Percentiles rank a stretch among this genome's conserved stretches.
Conservation (phyloP, 768 basidiomycete genomes). For the Boletus barrowsii region DNA sequence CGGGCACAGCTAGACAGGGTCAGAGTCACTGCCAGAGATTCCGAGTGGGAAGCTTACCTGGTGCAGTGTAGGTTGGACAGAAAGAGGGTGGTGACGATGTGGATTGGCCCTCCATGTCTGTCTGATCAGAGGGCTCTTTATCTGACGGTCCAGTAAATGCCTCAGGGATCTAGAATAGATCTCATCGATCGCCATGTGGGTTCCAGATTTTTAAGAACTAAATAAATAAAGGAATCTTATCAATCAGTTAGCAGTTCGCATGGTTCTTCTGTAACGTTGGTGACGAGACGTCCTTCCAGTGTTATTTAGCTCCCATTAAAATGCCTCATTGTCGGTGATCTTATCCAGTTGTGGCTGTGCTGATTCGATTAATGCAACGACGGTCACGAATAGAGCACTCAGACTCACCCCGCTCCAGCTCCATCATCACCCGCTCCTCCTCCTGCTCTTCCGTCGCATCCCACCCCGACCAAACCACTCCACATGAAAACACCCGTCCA, state of each 20-base stretch:
- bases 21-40: too few relatives aligned
- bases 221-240: too few relatives aligned
- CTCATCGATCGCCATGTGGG: too few relatives aligned
- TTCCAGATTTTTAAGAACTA: too few relatives aligned
- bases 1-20: conserved; percentile 33
- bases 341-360: conserved; percentile 18
- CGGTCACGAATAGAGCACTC: background rate
- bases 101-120: too few relatives aligned
- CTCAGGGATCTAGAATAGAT: too few relatives aligned
- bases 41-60: too few relatives aligned
- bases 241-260: too few relatives aligned
- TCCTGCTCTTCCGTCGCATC: conserved; percentile 73
- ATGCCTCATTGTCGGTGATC: conserved; percentile 17
- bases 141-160: background rate
- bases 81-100: conserved; percentile 28
- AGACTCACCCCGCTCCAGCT: conserved; percentile 52
- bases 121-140: too few relatives aligned
- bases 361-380: background rate
- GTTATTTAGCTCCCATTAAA: too few relatives aligned
- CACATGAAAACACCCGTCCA: conserved; percentile 38
- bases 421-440: conserved; percentile 63
- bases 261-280: too few relatives aligned
- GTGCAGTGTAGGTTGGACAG: conserved; percentile 51
- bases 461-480: conserved; percentile 41
- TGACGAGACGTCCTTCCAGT: too few relatives aligned